Evolutionary conservation across 1,139 yeast species (phyloP), one percentile per base, ranked within the genome.

Genomic region (Yamadazyma membranifaciens): DNA sequence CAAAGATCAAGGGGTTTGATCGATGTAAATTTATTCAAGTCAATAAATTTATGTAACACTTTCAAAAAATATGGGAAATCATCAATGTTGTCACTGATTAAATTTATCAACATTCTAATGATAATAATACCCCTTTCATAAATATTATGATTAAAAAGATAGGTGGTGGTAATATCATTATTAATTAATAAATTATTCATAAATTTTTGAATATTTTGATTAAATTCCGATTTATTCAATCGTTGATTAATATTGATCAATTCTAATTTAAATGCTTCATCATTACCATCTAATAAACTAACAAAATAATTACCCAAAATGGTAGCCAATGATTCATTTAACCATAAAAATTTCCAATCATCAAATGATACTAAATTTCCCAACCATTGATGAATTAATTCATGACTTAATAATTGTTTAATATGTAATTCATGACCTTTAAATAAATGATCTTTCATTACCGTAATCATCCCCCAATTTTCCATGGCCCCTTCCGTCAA

Each of bases 401-500:
- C 89, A 55, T 85, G 94, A 1, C 79, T 80, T 6, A 85, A 56
- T 39, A 84, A 67, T 50, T 81, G 84, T 36, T 67, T 62, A 16
- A 76, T 47, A 14, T 81, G 57, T 10, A 81, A 53, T 2, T 33
- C 32, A 34, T 45, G 46, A 26, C 41, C 43, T 14, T 44, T 43
- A 33, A 48, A 49, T 15, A 50, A 42, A 40, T 49, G 48, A 17
- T 53, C 49, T 37, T 77, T 71, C 43, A 81, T 73, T 7, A 83
- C 69, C 2, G 83, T 75, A 27, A 84, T 70, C 63, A 83, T 62
- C 3, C 87, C 86, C 78, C 85, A 81, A 54, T 84, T 83, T 56
- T 85, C 94, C 82, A 83, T 85, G 4, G 87, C 92, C 44, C 87
- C 85, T 57, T 84, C 91, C 27, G 80, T 70, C 44, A 85, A 67